phyloP scores from a whole-genome alignment of 2,329 filamentous ascomycete species.

The Sporothrix brasiliensis region DNA sequence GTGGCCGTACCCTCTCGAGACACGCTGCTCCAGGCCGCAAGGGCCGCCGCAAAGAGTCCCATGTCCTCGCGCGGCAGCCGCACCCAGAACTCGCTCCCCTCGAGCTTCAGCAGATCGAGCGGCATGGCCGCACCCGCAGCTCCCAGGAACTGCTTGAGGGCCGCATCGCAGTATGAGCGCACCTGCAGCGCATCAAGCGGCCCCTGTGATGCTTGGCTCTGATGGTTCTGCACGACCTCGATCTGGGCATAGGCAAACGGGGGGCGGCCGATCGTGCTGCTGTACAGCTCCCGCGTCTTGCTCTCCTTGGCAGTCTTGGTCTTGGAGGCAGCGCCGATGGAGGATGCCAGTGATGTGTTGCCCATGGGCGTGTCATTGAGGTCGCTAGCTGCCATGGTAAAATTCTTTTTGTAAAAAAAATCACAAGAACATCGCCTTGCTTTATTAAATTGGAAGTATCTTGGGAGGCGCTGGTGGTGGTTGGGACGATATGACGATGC shows the following conservation, averaged over 20 bases:
- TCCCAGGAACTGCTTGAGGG: constrained; percentile 71
- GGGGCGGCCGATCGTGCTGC: constrained; percentile 55
- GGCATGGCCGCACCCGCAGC: constrained; percentile 67
- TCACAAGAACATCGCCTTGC: neutral
- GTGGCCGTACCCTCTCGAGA: constrained; percentile 48
- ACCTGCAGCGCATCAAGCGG: constrained; percentile 64
- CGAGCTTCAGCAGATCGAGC: constrained; percentile 69
- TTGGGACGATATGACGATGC: neutral
- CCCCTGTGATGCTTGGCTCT: constrained; percentile 35
- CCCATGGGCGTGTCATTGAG: constrained; percentile 40
- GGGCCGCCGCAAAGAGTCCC: constrained; percentile 62
- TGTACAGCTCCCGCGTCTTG: constrained; percentile 49
- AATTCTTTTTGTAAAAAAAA: no score
- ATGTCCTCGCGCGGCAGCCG: constrained; percentile 65
- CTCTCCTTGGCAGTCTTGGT: constrained; percentile 24
- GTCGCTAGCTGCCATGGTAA: neutral
- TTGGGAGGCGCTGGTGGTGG: neutral
- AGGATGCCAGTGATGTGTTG: constrained; percentile 29
- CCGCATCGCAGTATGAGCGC: constrained; percentile 63
- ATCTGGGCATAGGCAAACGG: constrained; percentile 62
- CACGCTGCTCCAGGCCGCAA: constrained; percentile 65
- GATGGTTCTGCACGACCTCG: constrained; percentile 46
- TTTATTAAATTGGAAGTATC: neutral
- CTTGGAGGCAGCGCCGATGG: constrained; percentile 27
- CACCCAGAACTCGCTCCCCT: constrained; percentile 63